Base-by-base conservation (phyloP, 2,329 filamentous ascomycete genomes). In the Ophiostoma sp. region DNA sequence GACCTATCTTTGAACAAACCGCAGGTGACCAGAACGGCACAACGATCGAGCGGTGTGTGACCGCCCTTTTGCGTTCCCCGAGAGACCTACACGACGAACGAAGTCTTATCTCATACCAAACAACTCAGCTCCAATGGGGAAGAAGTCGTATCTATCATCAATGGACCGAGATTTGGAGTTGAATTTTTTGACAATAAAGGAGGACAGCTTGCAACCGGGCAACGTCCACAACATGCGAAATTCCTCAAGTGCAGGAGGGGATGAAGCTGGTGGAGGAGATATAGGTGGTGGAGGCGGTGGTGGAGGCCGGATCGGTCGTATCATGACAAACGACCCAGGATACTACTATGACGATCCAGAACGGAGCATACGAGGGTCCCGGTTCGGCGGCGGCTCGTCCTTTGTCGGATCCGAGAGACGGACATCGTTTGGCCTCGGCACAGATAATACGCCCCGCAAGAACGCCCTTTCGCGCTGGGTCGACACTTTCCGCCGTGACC, bases 401-500 rank as follows among this genome's bases (percentile, higher is more conserved):
- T 50, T 33, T 50, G 61, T 31, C 39, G 12, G 61, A 5, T 28
- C 31, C 55, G 36, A 69, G 15, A 72, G 75, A 11, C 76, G 76
- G 7, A 55, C 75, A 25, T 76, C 76, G 7, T 73, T 75, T 48
- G 76, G 75, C 57, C 19, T 75, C 7, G 74, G 76, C 71, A 72
- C 70, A 4, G 73, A 69, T 57, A 42, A 22, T 19, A 28, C 57
- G 9, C 72, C n/a, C 6, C 75, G 69, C 28, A 48, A 71, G 8
- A 73, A 74, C 48, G 71, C 70, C 42, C 17, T 77, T 11, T 28
- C 59, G 19, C 84, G 84, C 74, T 84, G 89, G 78, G 76, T 90
- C 77, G 87, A 91, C 81, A 86, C 87, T 80, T 92, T 92, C 83
- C 87, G 87, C 77, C 87, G 89, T 74, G 89, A 92, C 77, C 87